A percentile compares a stretch with the other conserved stretches of the same genome.
Conservation (phyloP, 1,139 yeast species). For the Blastobotrys illinoisensis region DNA sequence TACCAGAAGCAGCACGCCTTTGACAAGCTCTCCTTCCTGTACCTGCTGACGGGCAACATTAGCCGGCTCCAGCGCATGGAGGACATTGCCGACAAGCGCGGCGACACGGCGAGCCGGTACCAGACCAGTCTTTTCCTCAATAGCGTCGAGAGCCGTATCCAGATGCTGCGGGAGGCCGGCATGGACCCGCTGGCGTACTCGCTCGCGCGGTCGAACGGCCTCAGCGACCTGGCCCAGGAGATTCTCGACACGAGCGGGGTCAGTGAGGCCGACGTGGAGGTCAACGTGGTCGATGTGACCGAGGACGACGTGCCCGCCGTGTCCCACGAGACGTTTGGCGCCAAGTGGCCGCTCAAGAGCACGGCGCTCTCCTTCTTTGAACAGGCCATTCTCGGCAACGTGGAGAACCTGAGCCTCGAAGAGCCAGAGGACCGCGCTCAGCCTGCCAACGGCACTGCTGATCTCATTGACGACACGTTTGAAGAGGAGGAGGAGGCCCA, state of each 20-base stretch:
- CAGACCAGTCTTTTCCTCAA: conserved; percentile 78
- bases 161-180: conserved; percentile 71
- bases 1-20: conserved; percentile 83
- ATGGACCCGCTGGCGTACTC: conserved; percentile 88
- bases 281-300: conserved; percentile 41
- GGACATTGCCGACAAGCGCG: conserved; percentile 82
- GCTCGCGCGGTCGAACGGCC: conserved; percentile 82
- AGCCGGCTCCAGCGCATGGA: conserved; percentile 79
- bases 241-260: conserved; percentile 61
- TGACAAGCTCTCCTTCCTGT: conserved; percentile 85
- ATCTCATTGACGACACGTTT: conserved; percentile 27
- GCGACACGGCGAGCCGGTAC: conserved; percentile 72
- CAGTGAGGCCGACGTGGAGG: conserved; percentile 56
- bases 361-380: conserved; percentile 77
- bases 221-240: conserved; percentile 64
- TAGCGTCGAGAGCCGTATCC: conserved; percentile 70
- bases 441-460: conserved; percentile 38
- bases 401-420: conserved; percentile 57
- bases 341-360: conserved; percentile 79
- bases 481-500: conserved; percentile 33
- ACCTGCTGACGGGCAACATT: conserved; percentile 74
- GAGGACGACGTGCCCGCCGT: conserved; percentile 42
- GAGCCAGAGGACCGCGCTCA: conserved; percentile 35
- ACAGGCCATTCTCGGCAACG: conserved; percentile 71
- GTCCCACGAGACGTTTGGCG: conserved; percentile 40